A percentile compares a stretch with the other conserved stretches of the same genome.
phyloP scores from a whole-genome alignment of 768 basidiomycete genomes.

The Boletus sp. region DNA sequence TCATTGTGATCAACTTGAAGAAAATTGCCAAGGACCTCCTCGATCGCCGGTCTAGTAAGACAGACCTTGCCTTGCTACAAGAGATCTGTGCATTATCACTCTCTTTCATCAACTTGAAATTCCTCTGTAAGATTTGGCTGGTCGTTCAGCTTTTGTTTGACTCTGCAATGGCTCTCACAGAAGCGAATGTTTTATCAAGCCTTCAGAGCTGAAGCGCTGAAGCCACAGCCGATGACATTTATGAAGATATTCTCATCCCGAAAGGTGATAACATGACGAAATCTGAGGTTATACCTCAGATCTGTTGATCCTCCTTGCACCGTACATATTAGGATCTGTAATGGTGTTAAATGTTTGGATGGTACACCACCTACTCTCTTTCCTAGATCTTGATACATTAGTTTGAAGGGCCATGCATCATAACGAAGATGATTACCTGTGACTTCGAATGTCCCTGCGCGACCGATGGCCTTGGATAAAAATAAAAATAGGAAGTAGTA shows the following conservation, averaged over 20 bases:
- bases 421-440: conserved; percentile 6
- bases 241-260: conserved; percentile 18
- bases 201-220: conserved; percentile 22
- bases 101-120: not conserved
- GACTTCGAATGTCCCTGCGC: not conserved
- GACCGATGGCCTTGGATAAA: not conserved
- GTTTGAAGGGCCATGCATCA: conserved; percentile 15
- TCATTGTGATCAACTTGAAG: conserved; percentile 25
- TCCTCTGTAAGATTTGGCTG: conserved; percentile 16
- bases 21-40: conserved; percentile 28
- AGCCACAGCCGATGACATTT: conserved; percentile 20
- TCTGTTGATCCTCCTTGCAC: not conserved
- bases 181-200: conserved; percentile 23
- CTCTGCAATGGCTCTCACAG: conserved; percentile 20
- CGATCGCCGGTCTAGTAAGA: conserved; percentile 25
- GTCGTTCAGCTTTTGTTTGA: conserved; percentile 16
- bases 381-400: not conserved
- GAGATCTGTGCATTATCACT: conserved; percentile 9
- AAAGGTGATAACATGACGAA: conserved; percentile 13
- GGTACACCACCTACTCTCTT: not conserved
- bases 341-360: conserved; percentile 24
- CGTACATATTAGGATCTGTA: conserved; percentile 8
- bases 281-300: too few relatives aligned
- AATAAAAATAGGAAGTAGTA: not conserved
- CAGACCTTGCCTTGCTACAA: conserved; percentile 14